Conservation (phyloP, 495 filamentous ascomycete genomes). For the Aspergillus ellipticus region DNA sequence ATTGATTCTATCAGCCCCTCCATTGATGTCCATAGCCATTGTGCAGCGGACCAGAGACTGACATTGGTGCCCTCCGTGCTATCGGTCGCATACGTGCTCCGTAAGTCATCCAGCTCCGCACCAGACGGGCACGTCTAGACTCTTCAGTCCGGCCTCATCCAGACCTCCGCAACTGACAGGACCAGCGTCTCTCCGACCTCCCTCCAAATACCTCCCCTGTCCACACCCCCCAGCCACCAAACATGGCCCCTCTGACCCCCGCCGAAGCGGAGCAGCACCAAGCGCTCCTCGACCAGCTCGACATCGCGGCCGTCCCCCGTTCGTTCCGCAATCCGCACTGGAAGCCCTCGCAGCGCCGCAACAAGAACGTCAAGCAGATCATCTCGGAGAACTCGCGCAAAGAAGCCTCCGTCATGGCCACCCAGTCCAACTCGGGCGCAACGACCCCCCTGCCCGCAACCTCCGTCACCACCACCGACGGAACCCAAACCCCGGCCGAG, state of each 20-base stretch:
- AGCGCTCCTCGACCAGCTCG: slow-evolving; percentile 75
- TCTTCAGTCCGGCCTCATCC: neutral
- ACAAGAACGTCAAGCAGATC: slow-evolving; percentile 97
- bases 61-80: neutral
- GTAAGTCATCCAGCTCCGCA: neutral
- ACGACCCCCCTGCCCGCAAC: slow-evolving; percentile 63
- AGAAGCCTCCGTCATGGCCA: slow-evolving; percentile 73
- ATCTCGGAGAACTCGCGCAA: slow-evolving; percentile 84
- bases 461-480: slow-evolving; percentile 47
- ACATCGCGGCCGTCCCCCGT: slow-evolving; percentile 76
- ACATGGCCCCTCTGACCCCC: slow-evolving; percentile 46
- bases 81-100: neutral
- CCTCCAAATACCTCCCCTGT: neutral
- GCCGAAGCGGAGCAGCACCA: slow-evolving; percentile 50
- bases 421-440: slow-evolving; percentile 76
- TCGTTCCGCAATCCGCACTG: slow-evolving; percentile 85
- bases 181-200: neutral
- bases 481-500: slow-evolving; percentile 56
- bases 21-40: neutral
- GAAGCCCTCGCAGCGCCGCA: slow-evolving; percentile 89
- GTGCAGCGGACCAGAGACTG: too few species aligned
- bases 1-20: neutral
- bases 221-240: neutral
- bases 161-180: neutral
- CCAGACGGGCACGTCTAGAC: slow-evolving; percentile 2